Evolutionary conservation across 2,329 filamentous ascomycete species (phyloP), one percentile per base, ranked within the genome.

Genomic region (Pseudocercospora fijiensis): DNA sequence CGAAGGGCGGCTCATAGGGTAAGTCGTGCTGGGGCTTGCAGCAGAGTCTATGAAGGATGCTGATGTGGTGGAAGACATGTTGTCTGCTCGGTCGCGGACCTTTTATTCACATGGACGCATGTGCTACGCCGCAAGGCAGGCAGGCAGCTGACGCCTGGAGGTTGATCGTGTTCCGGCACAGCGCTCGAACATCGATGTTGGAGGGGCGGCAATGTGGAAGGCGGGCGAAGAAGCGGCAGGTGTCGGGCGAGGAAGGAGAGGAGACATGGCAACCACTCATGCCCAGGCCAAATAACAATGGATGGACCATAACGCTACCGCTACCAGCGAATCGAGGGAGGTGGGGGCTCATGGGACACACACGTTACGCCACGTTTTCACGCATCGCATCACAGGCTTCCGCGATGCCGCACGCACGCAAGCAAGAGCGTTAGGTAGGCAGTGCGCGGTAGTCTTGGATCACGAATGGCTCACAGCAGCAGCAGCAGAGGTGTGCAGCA

Each of bases 171-270:
- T 22, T 59, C 45, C 37, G 62, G 62, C 65, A 64, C 62, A 60
- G 65, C 52, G 55, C 49, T 49, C 22, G 56, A 47, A 56, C 49
- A 33, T 30, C 52, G 47, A 55, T 63, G 49, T 41, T 47, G 27
- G 27, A 18, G n/a, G 55, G n/a, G 26, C 18, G 18, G n/a, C 53
- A 55, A 60, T 53, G 37, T 26, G 30, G 56, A 59, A 52, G 58
- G 61, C 55, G 61, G 49, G 65, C 67, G 67, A 62, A 69, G 67
- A 65, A 47, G 41, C 67, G 67, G 65, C 66, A 66, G 57, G 51
- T 59, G 52, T 37, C 62, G 60, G 63, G 61, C 53, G 47, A 58
- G 56, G 33, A 58, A 58, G 28, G 49, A 57, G n/a, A 58, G 28
- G 56, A 61, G 45, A 62, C 64, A 65, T 62, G 20, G 62, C 58